phyloP scores from a whole-genome alignment of 306 rosid genomes.

The Vigna unguiculata region DNA sequence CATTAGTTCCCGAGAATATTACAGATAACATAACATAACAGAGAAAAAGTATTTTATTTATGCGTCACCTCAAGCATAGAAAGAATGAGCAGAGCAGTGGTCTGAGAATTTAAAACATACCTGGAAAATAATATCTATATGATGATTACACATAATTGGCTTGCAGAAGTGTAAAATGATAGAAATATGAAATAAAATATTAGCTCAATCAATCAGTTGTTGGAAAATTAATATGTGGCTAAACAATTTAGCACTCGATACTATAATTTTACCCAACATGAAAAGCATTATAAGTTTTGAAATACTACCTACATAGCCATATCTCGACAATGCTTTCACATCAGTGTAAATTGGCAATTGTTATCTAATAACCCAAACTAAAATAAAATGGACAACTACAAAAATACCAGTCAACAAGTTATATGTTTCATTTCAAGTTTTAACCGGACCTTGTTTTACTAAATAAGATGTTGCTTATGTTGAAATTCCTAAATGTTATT shows the following conservation, averaged over 20 bases:
- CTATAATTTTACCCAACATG: conserved; percentile 6
- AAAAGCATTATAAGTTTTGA: conserved; percentile 26
- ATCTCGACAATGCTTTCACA: conserved; percentile 16
- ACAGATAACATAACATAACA: not conserved
- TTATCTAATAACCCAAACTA: too few species aligned
- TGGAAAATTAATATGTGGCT: conserved; percentile 27
- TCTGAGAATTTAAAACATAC: conserved; percentile 89
- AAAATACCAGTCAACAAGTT: conserved; percentile 18
- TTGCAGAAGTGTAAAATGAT: conserved; percentile 26
- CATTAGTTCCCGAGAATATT: conserved; percentile 39
- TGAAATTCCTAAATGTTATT: too few species aligned
- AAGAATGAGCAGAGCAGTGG: conserved; percentile 97
- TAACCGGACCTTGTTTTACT: too few species aligned
- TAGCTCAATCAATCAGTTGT: too few species aligned
- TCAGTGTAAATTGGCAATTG: not conserved
- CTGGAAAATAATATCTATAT: conserved; percentile 56
- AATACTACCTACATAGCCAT: conserved; percentile 27
- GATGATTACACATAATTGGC: conserved; percentile 39
- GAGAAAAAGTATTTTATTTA: conserved; percentile 29
- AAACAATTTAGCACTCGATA: conserved; percentile 23
- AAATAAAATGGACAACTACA: conserved; percentile 27
- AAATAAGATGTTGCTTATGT: too few species aligned
- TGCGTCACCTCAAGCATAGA: conserved; percentile 93
- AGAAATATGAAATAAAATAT: conserved; percentile 41
- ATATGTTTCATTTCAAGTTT: too few species aligned